phyloP scores from a whole-genome alignment of 768 basidiomycete species.

The Cytidiella melzeri region DNA sequence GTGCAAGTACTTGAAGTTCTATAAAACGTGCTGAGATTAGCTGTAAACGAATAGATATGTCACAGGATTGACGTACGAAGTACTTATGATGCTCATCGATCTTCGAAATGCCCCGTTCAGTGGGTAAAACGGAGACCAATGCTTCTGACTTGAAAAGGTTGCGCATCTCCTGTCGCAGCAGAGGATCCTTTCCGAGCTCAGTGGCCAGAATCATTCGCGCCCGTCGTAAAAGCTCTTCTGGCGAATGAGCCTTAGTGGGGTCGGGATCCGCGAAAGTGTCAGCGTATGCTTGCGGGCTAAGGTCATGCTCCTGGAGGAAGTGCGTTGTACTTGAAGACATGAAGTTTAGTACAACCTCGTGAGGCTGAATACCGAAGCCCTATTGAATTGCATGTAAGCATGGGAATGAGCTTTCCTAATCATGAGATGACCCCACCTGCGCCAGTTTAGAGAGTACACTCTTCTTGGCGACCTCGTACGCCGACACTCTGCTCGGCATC shows the following conservation, averaged over 20 bases:
- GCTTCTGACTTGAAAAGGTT: conserved; percentile 70
- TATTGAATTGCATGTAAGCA: too few species aligned
- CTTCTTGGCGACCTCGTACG: conserved; percentile 80
- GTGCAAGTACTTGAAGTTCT: conserved; percentile 94
- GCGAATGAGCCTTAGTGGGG: conserved; percentile 44
- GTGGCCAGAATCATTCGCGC: conserved; percentile 83
- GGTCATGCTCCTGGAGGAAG: conserved; percentile 76
- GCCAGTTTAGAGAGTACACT: conserved; percentile 73
- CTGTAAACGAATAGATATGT: background rate
- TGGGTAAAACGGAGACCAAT: conserved; percentile 74
- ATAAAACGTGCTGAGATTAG: background rate
- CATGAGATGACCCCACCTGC: conserved; percentile 44
- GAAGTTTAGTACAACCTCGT: conserved; percentile 85
- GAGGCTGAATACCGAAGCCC: conserved; percentile 81
- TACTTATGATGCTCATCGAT: conserved; percentile 71
- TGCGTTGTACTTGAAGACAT: conserved; percentile 50
- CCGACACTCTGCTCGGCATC: conserved; percentile 76
- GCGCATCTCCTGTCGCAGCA: conserved; percentile 74
- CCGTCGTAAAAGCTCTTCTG: conserved; percentile 64
- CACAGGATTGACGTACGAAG: conserved; percentile 42
- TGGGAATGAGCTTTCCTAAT: too few species aligned
- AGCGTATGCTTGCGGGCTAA: conserved; percentile 74
- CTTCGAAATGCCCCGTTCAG: conserved; percentile 76
- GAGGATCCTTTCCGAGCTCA: conserved; percentile 90
- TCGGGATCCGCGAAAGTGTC: conserved; percentile 81